phyloP scores from a whole-genome alignment of 2,329 filamentous ascomycete genomes.

The Fusarium aywerte region DNA sequence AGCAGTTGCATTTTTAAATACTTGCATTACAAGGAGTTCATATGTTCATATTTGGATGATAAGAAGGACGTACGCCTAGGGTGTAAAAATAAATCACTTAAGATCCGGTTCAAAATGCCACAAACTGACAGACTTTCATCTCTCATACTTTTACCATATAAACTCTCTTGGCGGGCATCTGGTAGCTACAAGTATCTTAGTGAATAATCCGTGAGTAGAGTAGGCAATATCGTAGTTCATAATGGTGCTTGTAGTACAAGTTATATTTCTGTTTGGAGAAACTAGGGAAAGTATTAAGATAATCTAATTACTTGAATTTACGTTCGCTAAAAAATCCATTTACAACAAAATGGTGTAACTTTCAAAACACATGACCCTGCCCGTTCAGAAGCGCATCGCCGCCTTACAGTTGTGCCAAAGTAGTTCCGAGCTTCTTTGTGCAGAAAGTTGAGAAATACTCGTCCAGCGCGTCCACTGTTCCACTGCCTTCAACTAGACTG shows the following conservation, averaged over 20 bases:
- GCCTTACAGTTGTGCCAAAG: constrained; percentile 44
- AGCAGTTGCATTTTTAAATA: constrained; percentile 28
- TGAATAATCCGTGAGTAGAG: too few species aligned
- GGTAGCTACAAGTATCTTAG: too few species aligned
- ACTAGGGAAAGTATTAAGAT: neutral
- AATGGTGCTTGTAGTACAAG: neutral
- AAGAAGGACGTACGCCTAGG: neutral
- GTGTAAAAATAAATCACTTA: neutral
- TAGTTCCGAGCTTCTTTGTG: constrained; percentile 65
- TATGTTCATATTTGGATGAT: neutral
- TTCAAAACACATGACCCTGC: neutral
- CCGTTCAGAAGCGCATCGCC: neutral
- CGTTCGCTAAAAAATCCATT: constrained; percentile 7
- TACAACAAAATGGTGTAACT: neutral
- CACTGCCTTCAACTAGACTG: constrained; percentile 77
- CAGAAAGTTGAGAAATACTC: constrained; percentile 82
- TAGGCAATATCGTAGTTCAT: neutral
- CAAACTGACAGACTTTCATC: too few species aligned
- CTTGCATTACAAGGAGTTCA: constrained; percentile 4
- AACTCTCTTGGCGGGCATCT: too few species aligned
- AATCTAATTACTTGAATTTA: neutral
- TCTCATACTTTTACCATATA: neutral
- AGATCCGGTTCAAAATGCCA: neutral
- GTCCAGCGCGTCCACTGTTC: constrained; percentile 84
- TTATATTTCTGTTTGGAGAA: too few species aligned